Evolutionary conservation across 805 yeast species (phyloP).

Genomic region (Metschnikowia gelsemii): DNA sequence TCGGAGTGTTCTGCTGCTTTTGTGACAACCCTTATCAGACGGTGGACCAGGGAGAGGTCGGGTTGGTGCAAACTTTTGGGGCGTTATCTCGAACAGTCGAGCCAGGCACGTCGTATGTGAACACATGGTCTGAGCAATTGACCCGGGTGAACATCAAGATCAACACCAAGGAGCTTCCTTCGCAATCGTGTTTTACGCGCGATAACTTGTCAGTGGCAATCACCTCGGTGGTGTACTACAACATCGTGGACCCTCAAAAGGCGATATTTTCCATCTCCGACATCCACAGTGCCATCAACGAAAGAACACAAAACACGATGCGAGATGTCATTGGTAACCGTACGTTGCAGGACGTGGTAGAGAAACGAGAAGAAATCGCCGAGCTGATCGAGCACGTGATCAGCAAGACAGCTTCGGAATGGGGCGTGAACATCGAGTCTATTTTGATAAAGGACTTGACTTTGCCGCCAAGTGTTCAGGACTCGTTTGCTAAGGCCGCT

Average conservation of each 20-base stretch:
- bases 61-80: constrained; percentile 65
- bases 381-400: constrained; percentile 61
- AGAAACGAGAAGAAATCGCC: constrained; percentile 67
- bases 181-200: constrained; percentile 67
- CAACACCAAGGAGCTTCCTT: constrained; percentile 61
- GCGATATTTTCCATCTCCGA: constrained; percentile 58
- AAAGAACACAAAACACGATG: constrained; percentile 70
- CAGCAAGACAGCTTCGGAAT: constrained; percentile 57
- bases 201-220: constrained; percentile 64
- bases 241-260: constrained; percentile 64
- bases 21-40: constrained; percentile 60
- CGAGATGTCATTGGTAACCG: constrained; percentile 71
- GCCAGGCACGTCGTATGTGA: constrained; percentile 66
- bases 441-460: constrained; percentile 66
- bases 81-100: constrained; percentile 62
- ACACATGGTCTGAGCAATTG: constrained; percentile 61
- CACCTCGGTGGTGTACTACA: constrained; percentile 66
- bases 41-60: constrained; percentile 68
- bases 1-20: constrained; percentile 56
- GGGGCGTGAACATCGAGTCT: constrained; percentile 72
- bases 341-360: constrained; percentile 67
- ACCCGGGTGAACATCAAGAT: constrained; percentile 52
- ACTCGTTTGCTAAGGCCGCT: constrained; percentile 68
- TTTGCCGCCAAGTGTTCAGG: constrained; percentile 53
- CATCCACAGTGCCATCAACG: constrained; percentile 55